Conservation (phyloP, 1,284 basidiomycete species). For the Leccinum ponderosum region DNA sequence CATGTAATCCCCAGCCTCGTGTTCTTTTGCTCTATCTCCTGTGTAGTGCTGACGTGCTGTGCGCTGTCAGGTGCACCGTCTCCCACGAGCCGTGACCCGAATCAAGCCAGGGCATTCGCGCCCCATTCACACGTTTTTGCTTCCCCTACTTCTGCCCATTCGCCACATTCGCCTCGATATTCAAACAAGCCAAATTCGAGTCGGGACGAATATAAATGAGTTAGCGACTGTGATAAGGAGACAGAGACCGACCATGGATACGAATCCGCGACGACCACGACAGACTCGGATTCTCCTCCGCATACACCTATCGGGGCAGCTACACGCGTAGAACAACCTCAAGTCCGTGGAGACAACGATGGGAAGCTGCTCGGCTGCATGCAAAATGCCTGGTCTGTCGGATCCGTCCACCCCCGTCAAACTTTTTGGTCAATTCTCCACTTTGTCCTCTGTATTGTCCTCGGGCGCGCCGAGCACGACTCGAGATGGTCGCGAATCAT, state of each 20-base stretch:
- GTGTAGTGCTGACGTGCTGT: conserved; percentile 14
- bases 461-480: not conserved
- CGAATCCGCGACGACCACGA: conserved; percentile 31
- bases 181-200: conserved; percentile 1
- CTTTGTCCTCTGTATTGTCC: not conserved
- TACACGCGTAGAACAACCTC: conserved; percentile 7
- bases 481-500: conserved; percentile 9
- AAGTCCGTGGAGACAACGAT: conserved; percentile 19
- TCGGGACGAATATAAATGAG: conserved; percentile 5
- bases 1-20: not conserved
- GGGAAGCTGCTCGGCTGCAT: conserved; percentile 2
- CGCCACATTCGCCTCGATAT: not conserved
- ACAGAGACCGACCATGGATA: conserved; percentile 28
- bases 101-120: conserved; percentile 4
- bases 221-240: conserved; percentile 23
- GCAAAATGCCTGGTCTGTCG: conserved; percentile 5
- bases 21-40: conserved; percentile 3
- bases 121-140: conserved; percentile 9
- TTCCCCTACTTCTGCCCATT: not conserved
- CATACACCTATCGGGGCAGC: conserved; percentile 26
- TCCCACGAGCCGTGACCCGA: conserved; percentile 12
- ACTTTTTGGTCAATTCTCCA: conserved; percentile 9
- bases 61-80: conserved; percentile 17
- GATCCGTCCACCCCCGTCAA: conserved; percentile 21
- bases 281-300: conserved; percentile 31